Percentiles rank a stretch among this genome's conserved stretches.
phyloP scores from a whole-genome alignment of 176 grass and related monocot genomes.

The Zoysia pacifica region DNA sequence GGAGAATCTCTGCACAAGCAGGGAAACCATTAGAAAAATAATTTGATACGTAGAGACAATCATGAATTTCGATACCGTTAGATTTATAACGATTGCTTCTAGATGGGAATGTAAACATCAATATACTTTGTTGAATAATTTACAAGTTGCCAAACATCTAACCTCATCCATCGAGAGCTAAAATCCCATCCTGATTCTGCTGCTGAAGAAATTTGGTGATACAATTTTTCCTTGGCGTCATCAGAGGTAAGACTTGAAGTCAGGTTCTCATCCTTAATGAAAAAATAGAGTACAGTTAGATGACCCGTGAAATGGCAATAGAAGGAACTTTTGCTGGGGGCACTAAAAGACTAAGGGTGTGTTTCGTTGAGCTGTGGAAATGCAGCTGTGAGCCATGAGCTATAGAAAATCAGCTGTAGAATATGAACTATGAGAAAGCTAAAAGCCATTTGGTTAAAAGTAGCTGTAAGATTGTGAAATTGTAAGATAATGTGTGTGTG shows the following conservation, averaged over 20 bases:
- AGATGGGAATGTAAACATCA: neutral
- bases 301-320: neutral
- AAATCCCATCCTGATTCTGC: conserved; percentile 99
- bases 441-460: neutral
- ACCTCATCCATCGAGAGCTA: conserved; percentile 99
- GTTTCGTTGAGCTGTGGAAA: no score
- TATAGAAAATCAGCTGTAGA: no score
- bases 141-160: neutral
- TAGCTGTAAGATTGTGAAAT: neutral
- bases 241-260: conserved; percentile 58
- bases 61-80: neutral
- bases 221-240: conserved; percentile 64
- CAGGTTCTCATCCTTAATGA: conserved; percentile 65
- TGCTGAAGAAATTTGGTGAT: conserved; percentile 74
- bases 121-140: neutral
- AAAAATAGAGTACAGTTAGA: conserved; percentile 19
- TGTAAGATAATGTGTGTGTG: no score
- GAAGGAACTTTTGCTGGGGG: neutral
- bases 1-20: conserved; percentile 68
- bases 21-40: conserved; percentile 13
- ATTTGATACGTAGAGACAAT: neutral
- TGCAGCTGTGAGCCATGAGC: no score
- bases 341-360: neutral
- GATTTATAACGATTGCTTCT: neutral
- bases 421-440: no score